Conservation (phyloP, 805 yeast species). For the Barnettozyma sucrosica region DNA sequence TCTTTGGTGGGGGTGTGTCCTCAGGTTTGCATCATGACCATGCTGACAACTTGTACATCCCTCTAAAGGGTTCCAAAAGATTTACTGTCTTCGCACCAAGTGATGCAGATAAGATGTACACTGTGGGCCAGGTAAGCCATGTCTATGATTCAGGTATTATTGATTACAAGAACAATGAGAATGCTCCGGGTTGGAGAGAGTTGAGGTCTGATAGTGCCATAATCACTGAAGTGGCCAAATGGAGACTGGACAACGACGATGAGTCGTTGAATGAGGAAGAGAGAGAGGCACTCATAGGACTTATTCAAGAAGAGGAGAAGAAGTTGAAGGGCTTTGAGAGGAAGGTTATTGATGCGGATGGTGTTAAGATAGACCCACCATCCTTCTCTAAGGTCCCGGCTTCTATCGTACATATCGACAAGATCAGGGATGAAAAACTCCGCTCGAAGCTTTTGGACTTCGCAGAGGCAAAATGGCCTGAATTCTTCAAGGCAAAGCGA, state of each 20-base stretch:
- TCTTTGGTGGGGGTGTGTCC: slow-evolving; percentile 56
- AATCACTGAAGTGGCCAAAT: slow-evolving; percentile 40
- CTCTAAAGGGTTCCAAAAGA: slow-evolving; percentile 54
- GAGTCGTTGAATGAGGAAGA: slow-evolving; percentile 18
- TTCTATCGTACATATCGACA: slow-evolving; percentile 52
- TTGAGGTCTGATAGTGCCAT: slow-evolving; percentile 60
- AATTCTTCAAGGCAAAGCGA: slow-evolving; percentile 36
- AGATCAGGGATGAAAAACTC: slow-evolving; percentile 31
- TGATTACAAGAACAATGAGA: slow-evolving; percentile 48
- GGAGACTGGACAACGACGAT: slow-evolving; percentile 33
- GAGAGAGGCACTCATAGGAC: slow-evolving; percentile 19
- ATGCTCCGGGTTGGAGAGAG: slow-evolving; percentile 59
- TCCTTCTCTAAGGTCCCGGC: slow-evolving; percentile 66
- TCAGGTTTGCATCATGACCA: slow-evolving; percentile 80
- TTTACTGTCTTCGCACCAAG: slow-evolving; percentile 63
- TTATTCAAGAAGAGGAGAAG: slow-evolving; percentile 28
- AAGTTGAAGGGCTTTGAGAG: slow-evolving; percentile 14
- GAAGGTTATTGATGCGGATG: slow-evolving; percentile 16
- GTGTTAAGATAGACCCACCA: slow-evolving; percentile 49
- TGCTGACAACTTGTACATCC: slow-evolving; percentile 67
- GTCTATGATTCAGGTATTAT: slow-evolving; percentile 60
- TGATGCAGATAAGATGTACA: slow-evolving; percentile 52
- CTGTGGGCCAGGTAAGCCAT: slow-evolving; percentile 55
- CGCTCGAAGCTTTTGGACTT: slow-evolving; percentile 29
- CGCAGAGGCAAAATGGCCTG: slow-evolving; percentile 43